Evolutionary conservation across 768 basidiomycete species (phyloP).

Genomic region (Xerocomus potaroensis): DNA sequence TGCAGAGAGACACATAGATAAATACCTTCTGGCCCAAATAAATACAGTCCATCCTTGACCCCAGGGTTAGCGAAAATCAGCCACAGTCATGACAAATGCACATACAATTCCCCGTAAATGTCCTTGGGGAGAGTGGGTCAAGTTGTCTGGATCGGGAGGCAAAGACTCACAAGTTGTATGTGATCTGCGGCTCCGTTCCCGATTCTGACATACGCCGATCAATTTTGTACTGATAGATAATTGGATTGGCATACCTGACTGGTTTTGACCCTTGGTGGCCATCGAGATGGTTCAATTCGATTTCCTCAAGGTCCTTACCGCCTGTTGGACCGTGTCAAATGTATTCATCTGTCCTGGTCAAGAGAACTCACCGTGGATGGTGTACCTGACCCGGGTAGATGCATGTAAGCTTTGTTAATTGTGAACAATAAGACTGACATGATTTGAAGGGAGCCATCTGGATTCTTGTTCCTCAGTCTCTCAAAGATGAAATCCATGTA

Average conservation of each 20-base stretch:
- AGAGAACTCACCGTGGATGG: slow-evolving; percentile 67
- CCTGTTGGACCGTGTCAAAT: slow-evolving; percentile 32
- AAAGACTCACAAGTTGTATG: slow-evolving; percentile 64
- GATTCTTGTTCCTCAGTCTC: slow-evolving; percentile 75
- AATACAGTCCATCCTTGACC: slow-evolving; percentile 84
- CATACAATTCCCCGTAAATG: slow-evolving; percentile 92
- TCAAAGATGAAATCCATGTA: slow-evolving; percentile 92
- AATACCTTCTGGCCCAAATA: slow-evolving; percentile 91
- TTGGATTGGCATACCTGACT: slow-evolving; percentile 45
- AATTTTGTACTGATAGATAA: neutral
- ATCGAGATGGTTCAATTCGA: slow-evolving; percentile 82
- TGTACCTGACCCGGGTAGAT: slow-evolving; percentile 45
- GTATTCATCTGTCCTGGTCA: neutral
- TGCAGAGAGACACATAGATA: slow-evolving; percentile 7
- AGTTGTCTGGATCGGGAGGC: neutral
- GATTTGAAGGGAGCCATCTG: slow-evolving; percentile 90
- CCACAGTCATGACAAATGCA: neutral
- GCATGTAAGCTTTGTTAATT: neutral
- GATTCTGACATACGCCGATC: slow-evolving; percentile 42
- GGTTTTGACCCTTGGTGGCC: slow-evolving; percentile 85
- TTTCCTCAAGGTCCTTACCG: slow-evolving; percentile 76
- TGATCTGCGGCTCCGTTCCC: slow-evolving; percentile 97
- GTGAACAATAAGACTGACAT: slow-evolving; percentile 45
- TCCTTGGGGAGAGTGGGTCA: slow-evolving; percentile 49
- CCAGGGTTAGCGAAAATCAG: neutral